These are phyloP conservation scores for Cercospora brassicicola DNA, from an alignment of 2,329 filamentous ascomycete species.

Conservation along the genomic window DNA sequence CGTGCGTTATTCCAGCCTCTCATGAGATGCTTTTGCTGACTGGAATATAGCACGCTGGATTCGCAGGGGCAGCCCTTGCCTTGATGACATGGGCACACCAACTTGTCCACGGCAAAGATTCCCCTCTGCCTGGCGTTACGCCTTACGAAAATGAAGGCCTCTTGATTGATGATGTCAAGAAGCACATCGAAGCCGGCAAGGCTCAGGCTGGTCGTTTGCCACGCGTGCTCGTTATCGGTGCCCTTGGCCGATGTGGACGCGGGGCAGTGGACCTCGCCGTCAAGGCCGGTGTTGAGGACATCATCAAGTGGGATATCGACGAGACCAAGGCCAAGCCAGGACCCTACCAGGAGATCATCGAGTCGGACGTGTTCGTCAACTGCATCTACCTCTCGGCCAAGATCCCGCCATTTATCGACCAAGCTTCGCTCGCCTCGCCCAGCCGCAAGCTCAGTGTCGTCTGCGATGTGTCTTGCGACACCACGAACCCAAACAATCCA, in stretches of 20 bases:
- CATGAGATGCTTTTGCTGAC: not conserved
- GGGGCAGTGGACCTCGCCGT: constrained; percentile 80
- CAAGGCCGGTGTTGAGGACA: constrained; percentile 70
- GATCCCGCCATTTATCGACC: constrained; percentile 79
- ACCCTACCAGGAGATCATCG: constrained; percentile 40
- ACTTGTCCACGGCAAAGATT: constrained; percentile 65
- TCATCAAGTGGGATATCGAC: constrained; percentile 73
- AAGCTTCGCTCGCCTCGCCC: constrained; percentile 65
- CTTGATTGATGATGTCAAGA: constrained; percentile 72
- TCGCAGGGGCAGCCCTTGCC: constrained; percentile 62
- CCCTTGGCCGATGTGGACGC: constrained; percentile 71
- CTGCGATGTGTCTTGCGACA: constrained; percentile 76
- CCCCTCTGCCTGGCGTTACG: constrained; percentile 65
- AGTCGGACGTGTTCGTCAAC: constrained; percentile 64
- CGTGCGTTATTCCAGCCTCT: constrained; percentile 23
- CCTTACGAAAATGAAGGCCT: constrained; percentile 72
- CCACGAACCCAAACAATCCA: constrained; percentile 69
- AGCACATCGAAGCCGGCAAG: constrained; percentile 64
- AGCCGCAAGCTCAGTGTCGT: constrained; percentile 67
- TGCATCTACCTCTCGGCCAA: constrained; percentile 81
- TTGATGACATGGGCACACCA: constrained; percentile 83
- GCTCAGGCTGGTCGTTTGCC: constrained; percentile 68
- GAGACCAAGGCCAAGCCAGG: constrained; percentile 69
- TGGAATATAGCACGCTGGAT: constrained; percentile 68
- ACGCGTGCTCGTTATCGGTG: constrained; percentile 80